A percentile compares a stretch with the other conserved stretches of the same genome.
Evolutionary conservation across 2,329 filamentous ascomycete genomes (phyloP).

Genomic region (Calonectria crousiana): DNA sequence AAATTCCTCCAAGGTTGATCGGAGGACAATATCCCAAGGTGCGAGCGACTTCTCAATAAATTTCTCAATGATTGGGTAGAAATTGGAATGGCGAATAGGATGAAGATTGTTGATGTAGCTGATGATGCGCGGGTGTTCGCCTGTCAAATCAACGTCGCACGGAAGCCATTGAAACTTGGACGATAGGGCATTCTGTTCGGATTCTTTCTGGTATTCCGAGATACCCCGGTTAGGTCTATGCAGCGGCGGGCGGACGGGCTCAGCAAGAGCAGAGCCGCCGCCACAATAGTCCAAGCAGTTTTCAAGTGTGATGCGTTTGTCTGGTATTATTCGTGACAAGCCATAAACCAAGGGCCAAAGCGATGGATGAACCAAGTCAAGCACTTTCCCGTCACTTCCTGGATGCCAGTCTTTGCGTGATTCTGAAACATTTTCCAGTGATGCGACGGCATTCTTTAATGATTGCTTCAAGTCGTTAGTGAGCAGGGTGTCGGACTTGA

Average conservation of each 20-base stretch:
- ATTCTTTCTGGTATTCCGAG: fast-evolving
- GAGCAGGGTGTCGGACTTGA: conserved; percentile 48
- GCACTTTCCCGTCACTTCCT: conserved; percentile 65
- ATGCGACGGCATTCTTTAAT: conserved; percentile 55
- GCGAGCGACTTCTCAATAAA: conserved; percentile 57
- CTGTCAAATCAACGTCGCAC: conserved; percentile 58
- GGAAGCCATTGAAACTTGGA: conserved; percentile 61
- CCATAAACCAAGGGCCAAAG: conserved; percentile 71
- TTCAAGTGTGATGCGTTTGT: conserved; percentile 49
- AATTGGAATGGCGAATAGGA: conserved; percentile 50
- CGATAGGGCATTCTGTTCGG: conserved; percentile 8
- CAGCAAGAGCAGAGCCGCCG: conserved; percentile 37
- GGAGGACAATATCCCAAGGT: conserved; percentile 57
- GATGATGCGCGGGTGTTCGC: conserved; percentile 53
- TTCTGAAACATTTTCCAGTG: conserved; percentile 64
- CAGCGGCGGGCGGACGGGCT: not conserved
- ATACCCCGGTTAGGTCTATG: no score
- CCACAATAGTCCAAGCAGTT: conserved; percentile 49
- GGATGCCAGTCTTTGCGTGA: conserved; percentile 71
- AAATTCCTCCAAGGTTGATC: conserved; percentile 45
- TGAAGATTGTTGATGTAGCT: conserved; percentile 69
- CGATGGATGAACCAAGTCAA: conserved; percentile 74
- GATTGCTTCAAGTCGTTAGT: conserved; percentile 38
- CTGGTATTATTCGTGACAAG: conserved; percentile 49
- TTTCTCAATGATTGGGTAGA: conserved; percentile 57